These are phyloP conservation scores for Calonectria multiphialidica DNA, from an alignment of 2,329 filamentous ascomycete species.

Conservation along the genomic window DNA sequence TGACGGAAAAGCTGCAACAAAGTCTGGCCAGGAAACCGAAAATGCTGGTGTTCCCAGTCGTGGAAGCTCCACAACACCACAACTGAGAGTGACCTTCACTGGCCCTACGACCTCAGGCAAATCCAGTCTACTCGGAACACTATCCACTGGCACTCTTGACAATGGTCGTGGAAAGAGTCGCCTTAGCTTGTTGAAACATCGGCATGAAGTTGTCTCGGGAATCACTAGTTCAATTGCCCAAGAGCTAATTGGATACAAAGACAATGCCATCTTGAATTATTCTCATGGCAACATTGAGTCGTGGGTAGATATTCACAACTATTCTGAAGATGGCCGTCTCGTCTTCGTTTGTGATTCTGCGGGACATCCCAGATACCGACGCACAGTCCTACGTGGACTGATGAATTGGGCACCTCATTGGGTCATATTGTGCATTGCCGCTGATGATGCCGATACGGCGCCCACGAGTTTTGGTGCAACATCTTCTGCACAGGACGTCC, in stretches of 20 bases:
- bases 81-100: constrained; percentile 87
- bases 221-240: constrained; percentile 95
- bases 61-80: constrained; percentile 71
- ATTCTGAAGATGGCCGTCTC: constrained; percentile 78
- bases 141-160: constrained; percentile 89
- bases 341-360: constrained; percentile 94
- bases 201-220: constrained; percentile 92
- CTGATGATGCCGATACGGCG: constrained; percentile 73
- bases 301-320: constrained; percentile 94
- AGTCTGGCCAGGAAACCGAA: constrained; percentile 21
- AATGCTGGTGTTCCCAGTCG: constrained; percentile 48
- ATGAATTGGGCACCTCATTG: constrained; percentile 97
- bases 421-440: constrained; percentile 88
- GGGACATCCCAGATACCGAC: constrained; percentile 88
- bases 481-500: constrained; percentile 62
- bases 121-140: constrained; percentile 87
- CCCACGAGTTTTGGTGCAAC: constrained; percentile 52
- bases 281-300: constrained; percentile 87
- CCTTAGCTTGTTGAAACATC: constrained; percentile 88
- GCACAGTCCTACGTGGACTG: constrained; percentile 90
- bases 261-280: constrained; percentile 79
- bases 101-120: constrained; percentile 94
- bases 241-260: constrained; percentile 88
- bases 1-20: constrained; percentile 17
- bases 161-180: constrained; percentile 93